Conservation (phyloP, 2,329 filamentous ascomycete species). For the Metarhizium humberi region DNA sequence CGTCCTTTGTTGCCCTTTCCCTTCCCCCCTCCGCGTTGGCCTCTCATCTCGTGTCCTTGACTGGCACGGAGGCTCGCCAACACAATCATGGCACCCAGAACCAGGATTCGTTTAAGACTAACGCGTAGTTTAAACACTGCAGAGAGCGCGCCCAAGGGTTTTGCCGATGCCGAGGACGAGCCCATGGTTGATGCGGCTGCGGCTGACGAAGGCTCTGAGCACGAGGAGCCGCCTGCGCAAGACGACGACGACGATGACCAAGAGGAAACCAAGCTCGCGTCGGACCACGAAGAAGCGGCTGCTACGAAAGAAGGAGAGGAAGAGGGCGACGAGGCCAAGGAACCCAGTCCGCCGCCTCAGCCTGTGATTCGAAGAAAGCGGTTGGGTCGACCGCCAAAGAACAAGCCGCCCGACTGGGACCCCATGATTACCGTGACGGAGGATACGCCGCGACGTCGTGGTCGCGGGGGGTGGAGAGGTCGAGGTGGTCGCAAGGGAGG, state of each 20-base stretch:
- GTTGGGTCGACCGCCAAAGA: constrained; percentile 80
- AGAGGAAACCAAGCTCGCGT: constrained; percentile 26
- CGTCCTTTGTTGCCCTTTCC: too few species aligned
- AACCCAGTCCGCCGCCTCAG: constrained; percentile 46
- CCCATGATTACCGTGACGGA: constrained; percentile 46
- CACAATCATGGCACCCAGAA: constrained; percentile 18
- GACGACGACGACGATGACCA: constrained; percentile 24
- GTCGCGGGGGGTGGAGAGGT: constrained; percentile 62
- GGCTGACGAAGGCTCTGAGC: constrained; percentile 8
- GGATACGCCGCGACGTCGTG: constrained; percentile 53
- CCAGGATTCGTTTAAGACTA: constrained; percentile 23
- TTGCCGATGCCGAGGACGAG: constrained; percentile 31
- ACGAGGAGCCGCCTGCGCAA: constrained; percentile 17
- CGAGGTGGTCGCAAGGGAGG: constrained; percentile 59
- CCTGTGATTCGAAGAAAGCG: constrained; percentile 64
- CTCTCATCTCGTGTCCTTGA: not conserved
- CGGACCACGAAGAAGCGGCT: constrained; percentile 27
- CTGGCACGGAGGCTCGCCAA: not conserved
- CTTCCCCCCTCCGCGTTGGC: not conserved
- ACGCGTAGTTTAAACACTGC: constrained; percentile 18
- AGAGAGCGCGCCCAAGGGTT: constrained; percentile 34
- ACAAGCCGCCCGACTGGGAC: constrained; percentile 72
- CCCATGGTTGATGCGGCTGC: constrained; percentile 25
- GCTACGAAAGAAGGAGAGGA: constrained; percentile 32
- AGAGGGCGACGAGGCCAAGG: constrained; percentile 37